phyloP scores from a whole-genome alignment of 2,329 filamentous ascomycete species.

The Sporothrix curviconia region DNA sequence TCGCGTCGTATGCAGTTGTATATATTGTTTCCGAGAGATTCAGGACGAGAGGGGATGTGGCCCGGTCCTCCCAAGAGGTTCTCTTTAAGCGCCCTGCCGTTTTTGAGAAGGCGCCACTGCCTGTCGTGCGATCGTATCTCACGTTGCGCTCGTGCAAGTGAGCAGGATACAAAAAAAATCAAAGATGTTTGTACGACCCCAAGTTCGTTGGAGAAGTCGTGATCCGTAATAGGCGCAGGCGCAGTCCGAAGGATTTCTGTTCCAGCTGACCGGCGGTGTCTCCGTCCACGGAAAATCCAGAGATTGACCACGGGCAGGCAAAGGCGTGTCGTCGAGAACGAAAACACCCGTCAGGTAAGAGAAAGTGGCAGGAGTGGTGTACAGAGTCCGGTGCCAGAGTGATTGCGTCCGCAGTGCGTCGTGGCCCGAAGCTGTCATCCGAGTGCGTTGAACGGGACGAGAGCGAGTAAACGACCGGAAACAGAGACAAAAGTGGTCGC shows the following conservation, averaged over 20 bases:
- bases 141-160: too few species aligned
- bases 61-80: too few species aligned
- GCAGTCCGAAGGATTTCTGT: background rate
- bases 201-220: too few species aligned
- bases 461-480: background rate
- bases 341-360: background rate
- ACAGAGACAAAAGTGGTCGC: background rate
- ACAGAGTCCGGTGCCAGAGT: background rate
- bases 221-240: too few species aligned
- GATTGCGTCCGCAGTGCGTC: constrained; percentile 4
- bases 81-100: too few species aligned
- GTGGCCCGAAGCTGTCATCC: constrained; percentile 3
- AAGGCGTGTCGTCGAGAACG: background rate
- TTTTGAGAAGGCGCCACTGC: too few species aligned
- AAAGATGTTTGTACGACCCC: too few species aligned
- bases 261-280: background rate
- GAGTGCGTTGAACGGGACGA: background rate
- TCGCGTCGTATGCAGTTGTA: background rate
- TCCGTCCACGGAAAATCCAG: background rate
- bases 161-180: too few species aligned
- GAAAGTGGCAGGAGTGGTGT: background rate
- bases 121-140: too few species aligned
- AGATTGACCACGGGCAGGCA: background rate
- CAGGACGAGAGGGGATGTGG: too few species aligned
- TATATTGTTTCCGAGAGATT: background rate